Evolutionary conservation across 2,329 filamentous ascomycete species (phyloP).

Genomic region (Apiospora marii): DNA sequence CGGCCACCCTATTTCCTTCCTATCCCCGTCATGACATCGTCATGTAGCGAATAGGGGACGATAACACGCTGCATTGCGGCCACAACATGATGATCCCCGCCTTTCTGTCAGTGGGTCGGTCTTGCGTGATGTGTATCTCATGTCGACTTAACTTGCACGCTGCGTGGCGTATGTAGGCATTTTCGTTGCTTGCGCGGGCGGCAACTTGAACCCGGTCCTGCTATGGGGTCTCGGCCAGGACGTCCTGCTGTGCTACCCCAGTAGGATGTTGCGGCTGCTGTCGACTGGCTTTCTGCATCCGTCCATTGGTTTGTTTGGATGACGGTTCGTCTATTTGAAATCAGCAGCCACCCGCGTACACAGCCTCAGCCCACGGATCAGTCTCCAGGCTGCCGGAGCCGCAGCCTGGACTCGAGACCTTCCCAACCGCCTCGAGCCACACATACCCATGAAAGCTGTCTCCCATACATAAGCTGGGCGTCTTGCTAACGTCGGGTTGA

Average conservation of each 20-base stretch:
- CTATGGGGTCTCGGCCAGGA: slow-evolving; percentile 1
- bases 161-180: slow-evolving; percentile 13
- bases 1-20: slow-evolving; percentile 29
- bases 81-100: background rate
- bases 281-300: background rate
- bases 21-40: background rate
- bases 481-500: slow-evolving; percentile 1
- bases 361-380: slow-evolving; percentile 20
- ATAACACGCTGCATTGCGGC: slow-evolving; percentile 4
- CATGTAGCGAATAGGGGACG: slow-evolving; percentile 8
- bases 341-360: slow-evolving; percentile 20
- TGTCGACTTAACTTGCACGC: background rate
- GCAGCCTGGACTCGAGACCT: slow-evolving; percentile 2
- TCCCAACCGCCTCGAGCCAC: background rate
- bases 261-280: slow-evolving; percentile 12
- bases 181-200: slow-evolving; percentile 3
- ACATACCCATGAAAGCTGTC: background rate
- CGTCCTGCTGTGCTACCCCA: slow-evolving; percentile 3
- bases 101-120: background rate
- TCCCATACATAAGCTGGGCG: slow-evolving; percentile 8
- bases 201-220: background rate
- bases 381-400: background rate
- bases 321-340: slow-evolving; percentile 24
- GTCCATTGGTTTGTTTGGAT: slow-evolving; percentile 2
- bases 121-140: slow-evolving; percentile 4